Conservation (phyloP, 495 filamentous ascomycete species). For the Podospora comata region DNA sequence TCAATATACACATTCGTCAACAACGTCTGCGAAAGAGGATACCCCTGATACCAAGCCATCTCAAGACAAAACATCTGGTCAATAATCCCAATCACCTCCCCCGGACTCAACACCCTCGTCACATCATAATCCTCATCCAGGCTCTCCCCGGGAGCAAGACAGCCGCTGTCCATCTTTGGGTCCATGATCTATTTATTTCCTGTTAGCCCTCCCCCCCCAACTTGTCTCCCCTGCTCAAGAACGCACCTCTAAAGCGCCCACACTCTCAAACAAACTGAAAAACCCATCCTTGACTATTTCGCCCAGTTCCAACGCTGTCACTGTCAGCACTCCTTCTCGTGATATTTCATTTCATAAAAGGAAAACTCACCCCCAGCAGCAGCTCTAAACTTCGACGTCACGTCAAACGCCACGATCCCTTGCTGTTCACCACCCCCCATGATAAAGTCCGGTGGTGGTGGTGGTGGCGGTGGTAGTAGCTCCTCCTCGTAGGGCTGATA, state of each 20-base stretch:
- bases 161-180: conserved; percentile 96
- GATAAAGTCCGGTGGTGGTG: conserved; percentile 37
- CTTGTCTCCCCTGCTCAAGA: neutral
- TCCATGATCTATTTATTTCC: conserved; percentile 83
- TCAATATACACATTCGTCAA: conserved; percentile 96
- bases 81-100: conserved; percentile 88
- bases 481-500: neutral
- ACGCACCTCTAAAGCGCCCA: conserved; percentile 87
- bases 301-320: conserved; percentile 67
- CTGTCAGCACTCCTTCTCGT: neutral
- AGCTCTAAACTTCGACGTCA: conserved; percentile 69
- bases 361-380: conserved; percentile 62
- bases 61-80: conserved; percentile 89
- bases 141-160: conserved; percentile 67
- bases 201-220: neutral
- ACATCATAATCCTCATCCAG: conserved; percentile 86
- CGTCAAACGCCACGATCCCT: conserved; percentile 62
- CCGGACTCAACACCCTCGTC: conserved; percentile 61
- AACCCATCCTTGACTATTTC: conserved; percentile 89
- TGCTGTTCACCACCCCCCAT: conserved; percentile 31
- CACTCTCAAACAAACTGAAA: conserved; percentile 91
- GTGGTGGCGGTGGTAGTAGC: conserved; percentile 8
- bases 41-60: conserved; percentile 97
- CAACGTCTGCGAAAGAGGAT: conserved; percentile 89
- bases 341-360: neutral